Conservation (phyloP, 345 rosid species). For the Adansonia digitata region DNA sequence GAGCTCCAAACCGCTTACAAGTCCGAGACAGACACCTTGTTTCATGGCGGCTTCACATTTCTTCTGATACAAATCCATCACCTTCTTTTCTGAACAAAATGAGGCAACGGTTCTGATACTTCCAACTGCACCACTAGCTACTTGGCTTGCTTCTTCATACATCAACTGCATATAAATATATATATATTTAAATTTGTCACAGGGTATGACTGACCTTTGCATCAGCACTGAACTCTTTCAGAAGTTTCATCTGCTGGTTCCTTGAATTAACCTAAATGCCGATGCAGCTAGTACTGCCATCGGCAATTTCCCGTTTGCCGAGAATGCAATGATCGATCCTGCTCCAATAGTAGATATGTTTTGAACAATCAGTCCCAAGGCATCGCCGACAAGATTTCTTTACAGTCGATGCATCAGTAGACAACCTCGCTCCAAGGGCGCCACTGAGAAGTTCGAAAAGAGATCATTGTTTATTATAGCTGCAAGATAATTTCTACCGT, state of each 20-base stretch:
- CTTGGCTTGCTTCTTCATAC: background rate
- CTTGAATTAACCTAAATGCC: slow-evolving; percentile 43
- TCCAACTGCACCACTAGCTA: background rate
- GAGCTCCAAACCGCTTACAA: background rate
- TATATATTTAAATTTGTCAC: too few relatives aligned
- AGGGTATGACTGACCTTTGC: slow-evolving; percentile 49
- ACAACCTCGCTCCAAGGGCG: slow-evolving; percentile 60
- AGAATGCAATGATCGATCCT: slow-evolving; percentile 44
- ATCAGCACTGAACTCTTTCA: background rate
- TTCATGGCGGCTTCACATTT: background rate
- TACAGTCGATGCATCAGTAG: slow-evolving; percentile 54
- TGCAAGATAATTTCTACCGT: background rate
- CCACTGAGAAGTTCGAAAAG: slow-evolving; percentile 37
- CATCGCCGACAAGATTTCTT: slow-evolving; percentile 51
- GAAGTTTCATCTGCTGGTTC: slow-evolving; percentile 10
- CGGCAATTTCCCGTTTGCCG: slow-evolving; percentile 57
- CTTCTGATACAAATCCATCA: background rate
- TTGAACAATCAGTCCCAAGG: slow-evolving; percentile 49
- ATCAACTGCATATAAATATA: slow-evolving; percentile 21
- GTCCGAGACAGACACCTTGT: too few relatives aligned
- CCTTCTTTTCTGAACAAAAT: background rate
- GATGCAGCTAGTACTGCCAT: slow-evolving; percentile 33
- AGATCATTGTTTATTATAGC: background rate
- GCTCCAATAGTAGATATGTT: slow-evolving; percentile 41
- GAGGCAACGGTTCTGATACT: background rate